These are phyloP conservation scores for Sinapis alba DNA, from an alignment of 441 rosid species.

Conservation along the genomic window DNA sequence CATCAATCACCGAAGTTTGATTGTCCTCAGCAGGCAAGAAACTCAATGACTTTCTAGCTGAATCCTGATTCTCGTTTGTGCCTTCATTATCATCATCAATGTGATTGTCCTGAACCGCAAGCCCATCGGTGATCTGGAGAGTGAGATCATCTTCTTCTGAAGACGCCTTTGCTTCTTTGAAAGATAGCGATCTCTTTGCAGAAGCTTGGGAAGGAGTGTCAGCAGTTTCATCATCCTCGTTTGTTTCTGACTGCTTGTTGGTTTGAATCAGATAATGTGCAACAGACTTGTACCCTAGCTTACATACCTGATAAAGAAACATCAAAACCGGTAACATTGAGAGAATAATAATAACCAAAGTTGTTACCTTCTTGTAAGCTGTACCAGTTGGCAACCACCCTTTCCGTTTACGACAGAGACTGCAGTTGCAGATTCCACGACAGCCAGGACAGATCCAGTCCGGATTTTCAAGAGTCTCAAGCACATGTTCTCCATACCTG, in stretches of 20 bases:
- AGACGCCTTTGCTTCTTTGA: conserved; percentile 38
- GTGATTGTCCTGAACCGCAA: conserved; percentile 25
- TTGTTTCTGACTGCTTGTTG: conserved; percentile 34
- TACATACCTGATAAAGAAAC: conserved; percentile 47
- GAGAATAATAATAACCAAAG: background rate
- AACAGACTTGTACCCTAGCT: conserved; percentile 79
- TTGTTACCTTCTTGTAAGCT: conserved; percentile 64
- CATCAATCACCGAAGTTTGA: conserved; percentile 26
- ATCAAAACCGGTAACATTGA: background rate
- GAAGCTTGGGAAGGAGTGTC: conserved; percentile 45
- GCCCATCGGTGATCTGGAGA: conserved; percentile 17
- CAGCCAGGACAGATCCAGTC: conserved; percentile 83
- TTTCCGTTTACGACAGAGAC: conserved; percentile 74
- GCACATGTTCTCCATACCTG: conserved; percentile 90
- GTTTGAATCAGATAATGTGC: conserved; percentile 85
- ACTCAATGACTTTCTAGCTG: conserved; percentile 44
- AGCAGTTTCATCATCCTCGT: conserved; percentile 34
- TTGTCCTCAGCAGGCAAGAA: conserved; percentile 32
- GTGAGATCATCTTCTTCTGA: conserved; percentile 5
- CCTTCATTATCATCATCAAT: conserved; percentile 6
- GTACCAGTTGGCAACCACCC: conserved; percentile 83
- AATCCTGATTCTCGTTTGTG: conserved; percentile 21
- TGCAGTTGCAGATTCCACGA: conserved; percentile 90
- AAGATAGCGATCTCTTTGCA: conserved; percentile 67
- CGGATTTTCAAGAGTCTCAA: conserved; percentile 73